Base-by-base conservation (phyloP, 2,329 filamentous ascomycete species). In the Neonectria hederae region DNA sequence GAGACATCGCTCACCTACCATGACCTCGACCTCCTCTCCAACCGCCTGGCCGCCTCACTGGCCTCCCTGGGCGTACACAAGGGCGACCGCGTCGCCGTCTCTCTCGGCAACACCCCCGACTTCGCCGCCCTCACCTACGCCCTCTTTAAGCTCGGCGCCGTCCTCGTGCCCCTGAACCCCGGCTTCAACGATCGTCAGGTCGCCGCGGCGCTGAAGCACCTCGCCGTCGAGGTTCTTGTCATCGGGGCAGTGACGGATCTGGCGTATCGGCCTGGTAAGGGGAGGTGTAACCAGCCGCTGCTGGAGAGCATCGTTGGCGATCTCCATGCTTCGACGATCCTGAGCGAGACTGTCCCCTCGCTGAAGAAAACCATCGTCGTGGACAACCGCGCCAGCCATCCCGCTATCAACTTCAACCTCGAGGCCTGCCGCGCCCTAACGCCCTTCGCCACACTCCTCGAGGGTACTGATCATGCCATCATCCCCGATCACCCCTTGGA, bases 151-250 rank as follows among this genome's bases (percentile, higher is more conserved):
- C 86, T 98, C 10, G 96, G 96, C n/a, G 95, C 93, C 24, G 88
- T 98, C 54, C 83, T 98, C 66, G 94, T 97, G n/a, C 96, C 95
- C 0, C 81, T 98, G 24, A 98, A 99, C 77, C 95, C 94, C 21
- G 90, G 89, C 2, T 98, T 98, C 83, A 97, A 93, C 70, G 84
- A 88, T 4, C 78, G 82, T 5, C 96, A 98, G 81, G 89, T 98
- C 9, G 83, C 88, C 5, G 87, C 93, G 3, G 95, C 94, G 0
- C 83, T 98, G 28, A 85, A 85, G 9, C 94, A 97, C 73, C 86
- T 99, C 1, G 84, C 83, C 8, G 89, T 89, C 13, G 85, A 88
- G 53, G 86, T 96, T 69, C 84, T 98, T 52, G 85, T 99, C 65
- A 91, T 97, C 55, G 92, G 91, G n/a, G 88, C 92, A 5, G 93